phyloP scores from a whole-genome alignment of 2,329 filamentous ascomycete species.

The Penicillium sp. region DNA sequence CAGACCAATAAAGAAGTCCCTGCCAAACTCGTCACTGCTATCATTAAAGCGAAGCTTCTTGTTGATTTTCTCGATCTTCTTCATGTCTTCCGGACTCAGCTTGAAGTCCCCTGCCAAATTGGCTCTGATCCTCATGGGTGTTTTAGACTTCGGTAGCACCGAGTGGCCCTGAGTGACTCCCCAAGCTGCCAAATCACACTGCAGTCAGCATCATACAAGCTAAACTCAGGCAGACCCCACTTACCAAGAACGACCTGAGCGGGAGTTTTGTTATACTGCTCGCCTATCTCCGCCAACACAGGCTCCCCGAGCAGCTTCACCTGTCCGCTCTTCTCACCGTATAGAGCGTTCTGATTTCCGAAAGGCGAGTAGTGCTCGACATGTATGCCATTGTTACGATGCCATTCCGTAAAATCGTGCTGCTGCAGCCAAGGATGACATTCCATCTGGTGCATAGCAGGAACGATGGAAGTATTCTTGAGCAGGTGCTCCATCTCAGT shows the following conservation, averaged over 20 bases:
- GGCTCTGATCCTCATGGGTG: slow-evolving; percentile 34
- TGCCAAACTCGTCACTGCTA: slow-evolving; percentile 48
- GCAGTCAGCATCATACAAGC: background rate
- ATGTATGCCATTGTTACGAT: slow-evolving; percentile 45
- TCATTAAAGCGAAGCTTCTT: slow-evolving; percentile 58
- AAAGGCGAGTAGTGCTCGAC: slow-evolving; percentile 49
- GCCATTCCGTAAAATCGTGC: slow-evolving; percentile 41
- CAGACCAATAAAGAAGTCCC: slow-evolving; percentile 51
- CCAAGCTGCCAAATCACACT: slow-evolving; percentile 38
- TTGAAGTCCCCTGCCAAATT: slow-evolving; percentile 50
- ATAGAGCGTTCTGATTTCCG: slow-evolving; percentile 47
- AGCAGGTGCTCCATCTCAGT: slow-evolving; percentile 43
- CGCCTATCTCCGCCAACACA: slow-evolving; percentile 42
- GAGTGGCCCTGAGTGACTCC: slow-evolving; percentile 45
- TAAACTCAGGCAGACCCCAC: slow-evolving; percentile 4
- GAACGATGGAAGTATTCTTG: slow-evolving; percentile 37
- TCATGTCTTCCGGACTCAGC: slow-evolving; percentile 49
- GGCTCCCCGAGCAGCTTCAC: slow-evolving; percentile 47
- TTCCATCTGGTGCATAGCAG: slow-evolving; percentile 47
- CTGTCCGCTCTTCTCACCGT: slow-evolving; percentile 37
- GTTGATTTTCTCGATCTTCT: slow-evolving; percentile 49
- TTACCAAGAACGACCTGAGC: slow-evolving; percentile 45
- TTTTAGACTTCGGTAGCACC: slow-evolving; percentile 49
- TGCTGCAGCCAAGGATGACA: slow-evolving; percentile 49
- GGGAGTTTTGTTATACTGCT: slow-evolving; percentile 45